Evolutionary conservation across 2,329 filamentous ascomycete species (phyloP), one percentile per base, ranked within the genome.

Genomic region (Huntiella abstrusa): DNA sequence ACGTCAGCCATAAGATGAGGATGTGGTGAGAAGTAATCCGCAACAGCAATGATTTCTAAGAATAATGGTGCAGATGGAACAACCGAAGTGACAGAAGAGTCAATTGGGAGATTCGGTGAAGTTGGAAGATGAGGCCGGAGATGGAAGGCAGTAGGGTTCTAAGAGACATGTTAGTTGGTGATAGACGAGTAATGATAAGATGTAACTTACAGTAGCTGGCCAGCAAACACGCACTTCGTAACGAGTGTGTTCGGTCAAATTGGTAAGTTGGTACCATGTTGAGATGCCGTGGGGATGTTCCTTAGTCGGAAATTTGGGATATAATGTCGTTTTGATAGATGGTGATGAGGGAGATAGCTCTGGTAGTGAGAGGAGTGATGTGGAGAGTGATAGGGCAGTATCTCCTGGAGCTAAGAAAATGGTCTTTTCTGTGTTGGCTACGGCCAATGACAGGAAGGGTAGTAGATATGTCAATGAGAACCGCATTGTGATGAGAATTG

Each of bases 151-250:
- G 87, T 93, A 39, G 88, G 88, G 78, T 94, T 81, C 87, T 95
- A 44, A 32, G 17, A 8, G 4, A 6, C 39, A 32, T 28, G 28
- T 45, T 34, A 45, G 43, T 12, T 28, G 15, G 15, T 41, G 11
- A 33, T 15, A 7, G n/a, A 6, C 16, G 12, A 35, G 33, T 22
- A 37, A 45, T 37, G 12, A 37, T 34, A 8, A n/a, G 16, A 28
- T 32, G 10, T 4, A 32, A 70, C 82, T 62, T 70, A 94, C 88
- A 51, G 80, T 91, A 36, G 91, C 91, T 50, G 85, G 71, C 87
- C 88, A 98, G 64, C 88, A 96, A 50, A 95, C 70, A 46, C 91
- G 77, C 42, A 93, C 72, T 66, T 98, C 91, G 67, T 96, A 95
- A 53, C 86, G 73, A 56, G 80, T 79, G 8, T 75, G 74, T 33